phyloP scores from a whole-genome alignment of 2,329 filamentous ascomycete genomes.

The Onygenales sp. region DNA sequence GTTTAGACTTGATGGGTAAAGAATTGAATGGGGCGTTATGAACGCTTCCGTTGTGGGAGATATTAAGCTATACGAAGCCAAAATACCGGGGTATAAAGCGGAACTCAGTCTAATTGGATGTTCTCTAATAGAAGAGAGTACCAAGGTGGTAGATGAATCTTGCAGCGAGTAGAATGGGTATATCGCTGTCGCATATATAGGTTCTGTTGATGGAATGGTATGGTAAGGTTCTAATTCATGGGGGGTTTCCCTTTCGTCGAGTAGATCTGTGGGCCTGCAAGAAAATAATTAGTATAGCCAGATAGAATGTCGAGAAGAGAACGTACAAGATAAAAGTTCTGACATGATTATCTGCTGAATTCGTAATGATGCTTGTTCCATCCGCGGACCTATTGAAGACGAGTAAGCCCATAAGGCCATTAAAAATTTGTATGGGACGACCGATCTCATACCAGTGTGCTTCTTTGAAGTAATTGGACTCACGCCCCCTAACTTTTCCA shows the following conservation, averaged over 20 bases:
- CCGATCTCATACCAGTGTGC: slow-evolving; percentile 32
- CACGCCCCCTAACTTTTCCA: neutral
- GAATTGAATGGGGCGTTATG: slow-evolving; percentile 44
- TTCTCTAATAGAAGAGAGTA: slow-evolving; percentile 44
- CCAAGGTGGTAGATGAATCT: slow-evolving; percentile 38
- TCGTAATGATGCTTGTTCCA: slow-evolving; percentile 48
- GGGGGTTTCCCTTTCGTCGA: slow-evolving; percentile 28
- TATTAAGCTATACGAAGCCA: slow-evolving; percentile 47
- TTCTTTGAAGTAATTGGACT: slow-evolving; percentile 35
- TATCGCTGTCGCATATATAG: slow-evolving; percentile 44
- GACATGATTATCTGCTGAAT: slow-evolving; percentile 41
- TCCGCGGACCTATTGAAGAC: slow-evolving; percentile 38
- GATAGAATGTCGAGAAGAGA: neutral
- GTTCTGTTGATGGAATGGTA: slow-evolving; percentile 36
- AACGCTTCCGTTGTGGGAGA: slow-evolving; percentile 48
- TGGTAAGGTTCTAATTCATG: slow-evolving; percentile 38
- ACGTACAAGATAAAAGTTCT: slow-evolving; percentile 45
- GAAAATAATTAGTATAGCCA: neutral
- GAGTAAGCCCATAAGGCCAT: neutral
- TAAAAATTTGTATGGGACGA: neutral
- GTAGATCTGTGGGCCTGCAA: slow-evolving; percentile 37
- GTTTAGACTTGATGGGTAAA: slow-evolving; percentile 37
- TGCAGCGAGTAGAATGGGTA: slow-evolving; percentile 47
- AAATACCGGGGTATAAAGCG: slow-evolving; percentile 37
- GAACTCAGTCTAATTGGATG: slow-evolving; percentile 50